Conservation (phyloP, 225 moss, liverwort and hornwort species). For the Asterella californica region DNA sequence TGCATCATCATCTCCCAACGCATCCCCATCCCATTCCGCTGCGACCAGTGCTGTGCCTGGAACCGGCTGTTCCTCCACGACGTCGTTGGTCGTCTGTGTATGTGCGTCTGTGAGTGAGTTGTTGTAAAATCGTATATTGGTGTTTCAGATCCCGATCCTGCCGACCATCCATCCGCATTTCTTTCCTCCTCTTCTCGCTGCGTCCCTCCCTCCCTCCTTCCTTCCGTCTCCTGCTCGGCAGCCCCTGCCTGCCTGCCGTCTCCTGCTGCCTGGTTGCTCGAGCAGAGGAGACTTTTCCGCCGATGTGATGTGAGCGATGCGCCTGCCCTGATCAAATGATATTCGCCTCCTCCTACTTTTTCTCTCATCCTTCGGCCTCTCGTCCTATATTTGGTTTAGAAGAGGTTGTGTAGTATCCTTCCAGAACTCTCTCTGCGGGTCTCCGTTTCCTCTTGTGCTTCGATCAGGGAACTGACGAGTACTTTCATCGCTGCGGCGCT, state of each 20-base stretch:
- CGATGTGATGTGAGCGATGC: slow-evolving; percentile 17
- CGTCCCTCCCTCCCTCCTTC: neutral
- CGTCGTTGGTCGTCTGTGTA: slow-evolving; percentile 7
- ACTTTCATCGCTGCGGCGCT: neutral
- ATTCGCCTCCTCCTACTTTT: neutral
- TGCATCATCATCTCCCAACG: slow-evolving; percentile 5
- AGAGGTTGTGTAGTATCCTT: neutral
- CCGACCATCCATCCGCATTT: slow-evolving; percentile 9
- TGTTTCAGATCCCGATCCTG: slow-evolving; percentile 1
- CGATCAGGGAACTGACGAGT: neutral
- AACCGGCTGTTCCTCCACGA: slow-evolving; percentile 11
- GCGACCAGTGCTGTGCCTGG: neutral
- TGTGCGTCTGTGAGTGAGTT: slow-evolving; percentile 4
- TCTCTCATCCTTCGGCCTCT: neutral
- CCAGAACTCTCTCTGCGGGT: neutral
- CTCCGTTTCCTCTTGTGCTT: neutral
- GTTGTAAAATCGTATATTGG: slow-evolving; percentile 15
- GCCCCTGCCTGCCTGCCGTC: neutral
- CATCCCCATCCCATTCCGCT: neutral
- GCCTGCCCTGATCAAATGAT: slow-evolving; percentile 13
- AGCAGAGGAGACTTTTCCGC: slow-evolving; percentile 11
- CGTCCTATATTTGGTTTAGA: slow-evolving; percentile 2
- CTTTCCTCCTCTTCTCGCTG: neutral
- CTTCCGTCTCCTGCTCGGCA: neutral
- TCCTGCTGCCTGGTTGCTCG: neutral